Percentiles rank a stretch among this genome's conserved stretches.
These are phyloP conservation scores for Truncatella angustata DNA, from an alignment of 2,329 filamentous ascomycete genomes.

Conservation along the genomic window DNA sequence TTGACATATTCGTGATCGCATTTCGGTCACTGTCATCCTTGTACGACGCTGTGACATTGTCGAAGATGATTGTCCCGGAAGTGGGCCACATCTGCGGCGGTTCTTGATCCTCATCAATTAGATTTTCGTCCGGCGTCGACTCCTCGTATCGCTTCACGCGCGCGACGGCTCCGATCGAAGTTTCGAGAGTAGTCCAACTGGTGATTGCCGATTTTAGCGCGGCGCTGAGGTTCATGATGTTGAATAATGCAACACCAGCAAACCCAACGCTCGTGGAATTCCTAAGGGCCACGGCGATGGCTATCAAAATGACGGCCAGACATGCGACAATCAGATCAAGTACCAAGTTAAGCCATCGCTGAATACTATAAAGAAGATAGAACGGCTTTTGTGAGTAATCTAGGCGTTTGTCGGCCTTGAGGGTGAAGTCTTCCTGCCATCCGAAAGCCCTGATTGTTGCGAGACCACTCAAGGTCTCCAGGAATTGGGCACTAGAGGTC, in stretches of 20 bases:
- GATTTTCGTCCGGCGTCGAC: conserved; percentile 3
- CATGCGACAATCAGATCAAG: conserved; percentile 30
- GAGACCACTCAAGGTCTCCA: conserved; percentile 40
- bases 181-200: conserved; percentile 10
- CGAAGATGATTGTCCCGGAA: background rate
- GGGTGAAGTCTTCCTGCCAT: conserved; percentile 35
- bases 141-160: conserved; percentile 6
- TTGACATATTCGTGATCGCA: conserved; percentile 6
- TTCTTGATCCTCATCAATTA: background rate
- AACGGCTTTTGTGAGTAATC: conserved; percentile 27
- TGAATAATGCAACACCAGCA: conserved; percentile 33
- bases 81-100: conserved; percentile 3
- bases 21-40: background rate
- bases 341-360: conserved; percentile 31
- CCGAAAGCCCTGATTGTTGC: conserved; percentile 44
- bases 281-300: conserved; percentile 22
- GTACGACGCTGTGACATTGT: conserved; percentile 1
- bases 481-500: conserved; percentile 38
- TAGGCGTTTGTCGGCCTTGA: conserved; percentile 27
- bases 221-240: conserved; percentile 31
- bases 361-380: conserved; percentile 29
- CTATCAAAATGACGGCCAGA: conserved; percentile 26
- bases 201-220: conserved; percentile 31
- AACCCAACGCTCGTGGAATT: conserved; percentile 24
- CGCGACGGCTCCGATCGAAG: conserved; percentile 7